Conservation (phyloP, 1,284 basidiomycete species). For the Moesziomyces parantarcticus region DNA sequence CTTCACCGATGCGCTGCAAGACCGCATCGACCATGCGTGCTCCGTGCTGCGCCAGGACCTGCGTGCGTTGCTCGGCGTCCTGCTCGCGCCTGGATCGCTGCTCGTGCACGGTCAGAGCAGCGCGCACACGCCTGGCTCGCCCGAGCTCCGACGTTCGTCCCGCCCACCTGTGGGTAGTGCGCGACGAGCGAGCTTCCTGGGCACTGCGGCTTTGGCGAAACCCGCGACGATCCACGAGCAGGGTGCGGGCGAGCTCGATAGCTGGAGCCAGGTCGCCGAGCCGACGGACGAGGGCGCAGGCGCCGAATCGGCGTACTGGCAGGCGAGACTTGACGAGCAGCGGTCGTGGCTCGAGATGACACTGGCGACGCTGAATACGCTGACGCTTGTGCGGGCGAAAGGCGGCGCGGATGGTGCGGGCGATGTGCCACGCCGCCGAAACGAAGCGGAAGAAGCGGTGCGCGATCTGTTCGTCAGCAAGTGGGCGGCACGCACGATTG, state of each 20-base stretch:
- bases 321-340: conserved; percentile 40
- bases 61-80: conserved; percentile 78
- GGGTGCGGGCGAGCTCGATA: conserved; percentile 23
- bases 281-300: conserved; percentile 82
- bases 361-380: conserved; percentile 20
- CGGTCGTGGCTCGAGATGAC: conserved; percentile 46
- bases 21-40: conserved; percentile 81
- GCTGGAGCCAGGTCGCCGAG: conserved; percentile 69
- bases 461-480: conserved; percentile 29
- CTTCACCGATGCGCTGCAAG: conserved; percentile 83
- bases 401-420: not conserved
- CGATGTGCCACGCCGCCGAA: conserved; percentile 1
- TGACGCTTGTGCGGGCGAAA: conserved; percentile 2
- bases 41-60: conserved; percentile 84
- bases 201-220: conserved; percentile 2
- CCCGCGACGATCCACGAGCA: conserved; percentile 4
- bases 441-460: conserved; percentile 50
- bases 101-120: conserved; percentile 22
- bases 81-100: conserved; percentile 57
- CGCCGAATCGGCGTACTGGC: conserved; percentile 30
- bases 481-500: conserved; percentile 33
- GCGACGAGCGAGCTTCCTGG: conserved; percentile 33
- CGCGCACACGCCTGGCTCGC: conserved; percentile 12
- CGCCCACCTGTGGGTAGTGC: not conserved
- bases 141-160: conserved; percentile 18